Percentiles rank a stretch among this genome's conserved stretches.
phyloP scores from a whole-genome alignment of 2,329 filamentous ascomycete genomes.

The Corinectria fuckeliana region DNA sequence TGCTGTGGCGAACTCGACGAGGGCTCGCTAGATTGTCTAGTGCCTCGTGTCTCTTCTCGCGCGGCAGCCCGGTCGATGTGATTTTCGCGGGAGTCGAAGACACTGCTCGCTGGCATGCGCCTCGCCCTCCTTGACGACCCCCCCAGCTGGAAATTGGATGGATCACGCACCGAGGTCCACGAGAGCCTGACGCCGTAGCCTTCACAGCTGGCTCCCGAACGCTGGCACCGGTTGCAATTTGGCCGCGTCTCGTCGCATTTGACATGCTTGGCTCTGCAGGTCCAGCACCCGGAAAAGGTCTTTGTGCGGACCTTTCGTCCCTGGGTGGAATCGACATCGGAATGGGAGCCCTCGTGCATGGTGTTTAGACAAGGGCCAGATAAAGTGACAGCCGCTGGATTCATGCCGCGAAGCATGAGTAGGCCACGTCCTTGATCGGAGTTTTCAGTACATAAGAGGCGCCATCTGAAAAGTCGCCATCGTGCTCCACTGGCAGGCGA shows the following conservation, averaged over 20 bases:
- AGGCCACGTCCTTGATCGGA: not conserved
- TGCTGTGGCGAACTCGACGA: slow-evolving; percentile 1
- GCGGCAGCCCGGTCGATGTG: not conserved
- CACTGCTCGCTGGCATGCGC: slow-evolving; percentile 5
- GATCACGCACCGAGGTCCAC: slow-evolving; percentile 35
- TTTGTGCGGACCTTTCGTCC: slow-evolving; percentile 34
- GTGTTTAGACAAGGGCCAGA: not conserved
- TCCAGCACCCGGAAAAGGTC: slow-evolving; percentile 38
- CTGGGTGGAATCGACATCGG: slow-evolving; percentile 18
- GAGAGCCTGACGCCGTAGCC: slow-evolving; percentile 34
- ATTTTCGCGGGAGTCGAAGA: slow-evolving; percentile 2
- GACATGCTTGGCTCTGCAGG: slow-evolving; percentile 35
- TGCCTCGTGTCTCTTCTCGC: not conserved
- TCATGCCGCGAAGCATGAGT: not conserved
- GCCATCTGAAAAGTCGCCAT: not conserved
- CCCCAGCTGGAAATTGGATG: slow-evolving; percentile 24
- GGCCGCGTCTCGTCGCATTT: slow-evolving; percentile 39
- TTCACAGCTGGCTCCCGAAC: slow-evolving; percentile 27
- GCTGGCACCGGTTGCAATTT: slow-evolving; percentile 28
- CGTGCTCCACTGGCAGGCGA: not conserved
- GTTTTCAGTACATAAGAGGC: not conserved
- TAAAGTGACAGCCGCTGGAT: not conserved
- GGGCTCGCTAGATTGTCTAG: slow-evolving; percentile 1
- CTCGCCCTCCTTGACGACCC: slow-evolving; percentile 14
- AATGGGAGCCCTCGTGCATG: slow-evolving; percentile 22